Conservation (phyloP, 352 stramenopile genomes). For the Phytophthora boehmeriae region DNA sequence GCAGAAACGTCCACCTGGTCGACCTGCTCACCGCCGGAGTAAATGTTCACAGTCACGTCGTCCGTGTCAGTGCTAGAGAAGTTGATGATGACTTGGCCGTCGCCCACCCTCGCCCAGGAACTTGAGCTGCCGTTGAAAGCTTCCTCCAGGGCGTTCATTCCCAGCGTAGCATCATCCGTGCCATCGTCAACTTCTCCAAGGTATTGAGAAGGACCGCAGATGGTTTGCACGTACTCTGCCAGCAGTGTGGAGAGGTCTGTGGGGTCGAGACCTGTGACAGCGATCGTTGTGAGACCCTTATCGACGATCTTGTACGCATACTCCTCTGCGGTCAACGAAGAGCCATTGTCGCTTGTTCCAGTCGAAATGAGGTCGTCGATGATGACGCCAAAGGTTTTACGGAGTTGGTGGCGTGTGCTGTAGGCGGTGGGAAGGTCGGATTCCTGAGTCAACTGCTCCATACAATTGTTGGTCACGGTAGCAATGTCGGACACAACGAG, state of each 20-base stretch:
- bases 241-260: slow-evolving; percentile 36
- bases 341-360: slow-evolving; percentile 21
- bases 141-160: slow-evolving; percentile 26
- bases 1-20: slow-evolving; percentile 14
- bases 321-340: slow-evolving; percentile 25
- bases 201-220: slow-evolving; percentile 45
- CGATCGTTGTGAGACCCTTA: slow-evolving; percentile 36
- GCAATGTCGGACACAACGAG: slow-evolving; percentile 36
- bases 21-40: slow-evolving; percentile 13
- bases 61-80: slow-evolving; percentile 16
- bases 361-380: slow-evolving; percentile 43
- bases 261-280: slow-evolving; percentile 36
- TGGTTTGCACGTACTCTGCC: slow-evolving; percentile 46
- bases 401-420: slow-evolving; percentile 37
- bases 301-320: slow-evolving; percentile 38
- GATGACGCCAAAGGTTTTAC: slow-evolving; percentile 41
- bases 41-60: slow-evolving; percentile 23
- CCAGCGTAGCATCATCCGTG: slow-evolving; percentile 24
- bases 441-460: slow-evolving; percentile 18
- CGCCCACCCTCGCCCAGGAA: slow-evolving; percentile 27
- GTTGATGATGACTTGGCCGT: slow-evolving; percentile 8
- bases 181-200: slow-evolving; percentile 49
- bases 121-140: slow-evolving; percentile 38
- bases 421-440: slow-evolving; percentile 10
- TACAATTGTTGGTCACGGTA: slow-evolving; percentile 38